Base-by-base conservation (phyloP, 371 early-diverging fungal species). In the Rhizopus arrhizus region DNA sequence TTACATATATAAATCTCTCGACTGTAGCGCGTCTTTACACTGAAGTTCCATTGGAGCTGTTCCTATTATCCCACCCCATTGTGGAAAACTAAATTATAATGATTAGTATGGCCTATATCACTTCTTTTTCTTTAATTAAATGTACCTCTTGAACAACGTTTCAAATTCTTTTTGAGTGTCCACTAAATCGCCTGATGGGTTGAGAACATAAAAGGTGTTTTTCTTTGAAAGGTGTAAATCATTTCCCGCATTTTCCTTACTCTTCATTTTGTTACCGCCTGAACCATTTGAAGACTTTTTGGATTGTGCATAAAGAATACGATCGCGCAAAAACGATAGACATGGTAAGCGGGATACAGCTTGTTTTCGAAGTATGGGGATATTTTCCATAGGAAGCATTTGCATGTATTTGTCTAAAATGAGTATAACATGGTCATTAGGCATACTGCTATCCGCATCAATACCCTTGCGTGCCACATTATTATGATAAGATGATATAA, bases 181-280 rank as follows among this genome's bases (percentile, higher is more conserved):
- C 51, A 68, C 72, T 58, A 98, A 74, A 58, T 98, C 96, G 8
- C 89, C 90, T 5, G 82, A 81, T 0, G 98, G 97, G 72, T 98
- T 97, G 43, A 98, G 78, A 4, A 96, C 77, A 63, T 94, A 98
- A 64, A 75, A 91, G 0, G 85, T 80, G 7, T 73, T 87, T 4
- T 62, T 49, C 9, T 67, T 62, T 53, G 91, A 80, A 5, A 90
- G 75, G 2, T 59, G 56, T 11, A 81, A 48, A 56, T 84, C 84
- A 5, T 54, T 47, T 45, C 53, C 56, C 9, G 32, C 43, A 41
- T 56, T 66, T 11, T 13, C 2, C n/a, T 43, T 54, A 10, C 62
- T 55, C 40, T 33, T 29, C n/a, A 40, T 16, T 15, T 31, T 40
- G 6, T 11, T n/a, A n/a, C 2, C 15, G 6, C n/a, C 43, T 22